These are phyloP conservation scores for Hortaea sp. DNA, from an alignment of 2,329 filamentous ascomycete genomes.

Conservation along the genomic window DNA sequence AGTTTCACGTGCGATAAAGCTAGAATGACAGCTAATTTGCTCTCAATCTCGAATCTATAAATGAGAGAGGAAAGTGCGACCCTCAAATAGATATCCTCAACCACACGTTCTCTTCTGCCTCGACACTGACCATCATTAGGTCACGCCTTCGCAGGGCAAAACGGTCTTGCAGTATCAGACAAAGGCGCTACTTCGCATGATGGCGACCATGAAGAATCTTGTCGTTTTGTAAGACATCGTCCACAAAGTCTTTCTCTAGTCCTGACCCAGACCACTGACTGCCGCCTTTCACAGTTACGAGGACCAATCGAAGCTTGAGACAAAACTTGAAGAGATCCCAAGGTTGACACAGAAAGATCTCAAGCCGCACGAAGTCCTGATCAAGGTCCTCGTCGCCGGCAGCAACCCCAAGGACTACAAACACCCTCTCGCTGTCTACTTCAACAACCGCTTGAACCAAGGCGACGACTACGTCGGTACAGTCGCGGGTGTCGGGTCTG, in stretches of 20 bases:
- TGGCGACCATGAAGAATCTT: neutral
- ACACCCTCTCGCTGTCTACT: conserved; percentile 1
- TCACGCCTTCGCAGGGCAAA: too few relatives aligned
- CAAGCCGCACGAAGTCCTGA: conserved; percentile 8
- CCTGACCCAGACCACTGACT: too few relatives aligned
- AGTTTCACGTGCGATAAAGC: too few relatives aligned
- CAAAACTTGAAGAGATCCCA: neutral
- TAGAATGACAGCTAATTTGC: too few relatives aligned
- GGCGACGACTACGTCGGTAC: conserved; percentile 25
- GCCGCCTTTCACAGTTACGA: neutral
- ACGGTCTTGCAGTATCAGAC: too few relatives aligned
- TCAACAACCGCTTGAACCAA: conserved; percentile 1
- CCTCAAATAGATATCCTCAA: too few relatives aligned
- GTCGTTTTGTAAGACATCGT: neutral
- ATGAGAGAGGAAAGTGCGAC: too few relatives aligned
- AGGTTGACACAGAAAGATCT: neutral
- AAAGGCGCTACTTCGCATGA: neutral
- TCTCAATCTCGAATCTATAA: too few relatives aligned
- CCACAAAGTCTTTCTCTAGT: neutral
- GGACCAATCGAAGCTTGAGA: neutral
- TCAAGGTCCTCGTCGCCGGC: conserved; percentile 13
- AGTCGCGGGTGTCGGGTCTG: conserved; percentile 42
- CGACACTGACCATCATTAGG: too few relatives aligned
- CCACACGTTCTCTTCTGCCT: too few relatives aligned
- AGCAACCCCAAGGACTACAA: conserved; percentile 17